Percentiles rank a stretch among this genome's conserved stretches.
Conservation (phyloP, 371 early-diverging fungal genomes). For the Apophysomyces sp. region DNA sequence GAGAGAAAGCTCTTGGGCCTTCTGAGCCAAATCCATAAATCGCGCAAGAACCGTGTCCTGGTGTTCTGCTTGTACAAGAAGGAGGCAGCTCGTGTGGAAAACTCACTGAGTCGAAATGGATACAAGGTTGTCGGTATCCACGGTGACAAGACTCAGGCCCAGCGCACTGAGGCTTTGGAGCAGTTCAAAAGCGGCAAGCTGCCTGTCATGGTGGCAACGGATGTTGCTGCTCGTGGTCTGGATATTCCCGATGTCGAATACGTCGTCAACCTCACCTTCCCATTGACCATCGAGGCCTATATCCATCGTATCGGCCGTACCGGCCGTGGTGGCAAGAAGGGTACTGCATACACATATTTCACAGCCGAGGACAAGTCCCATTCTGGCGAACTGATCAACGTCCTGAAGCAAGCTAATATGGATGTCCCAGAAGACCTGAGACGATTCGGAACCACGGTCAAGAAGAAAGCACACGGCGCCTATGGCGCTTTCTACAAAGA, state of each 20-base stretch:
- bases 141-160: constrained; percentile 78
- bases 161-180: constrained; percentile 69
- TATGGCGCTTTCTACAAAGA: constrained; percentile 97
- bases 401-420: constrained; percentile 88
- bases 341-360: constrained; percentile 93
- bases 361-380: constrained; percentile 93
- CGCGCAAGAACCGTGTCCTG: constrained; percentile 77
- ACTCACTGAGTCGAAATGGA: constrained; percentile 66
- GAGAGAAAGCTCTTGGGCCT: constrained; percentile 80
- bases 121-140: constrained; percentile 86
- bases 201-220: constrained; percentile 89
- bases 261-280: constrained; percentile 98
- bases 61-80: constrained; percentile 95
- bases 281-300: constrained; percentile 92
- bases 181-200: constrained; percentile 71
- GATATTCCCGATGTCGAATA: constrained; percentile 97
- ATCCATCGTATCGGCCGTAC: constrained; percentile 97
- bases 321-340: constrained; percentile 92
- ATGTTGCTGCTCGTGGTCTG: constrained; percentile 95
- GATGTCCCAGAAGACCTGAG: constrained; percentile 83
- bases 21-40: constrained; percentile 79
- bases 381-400: constrained; percentile 86
- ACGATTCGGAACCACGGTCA: constrained; percentile 94
- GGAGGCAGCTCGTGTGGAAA: constrained; percentile 84
- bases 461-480: constrained; percentile 93